A percentile compares a stretch with the other conserved stretches of the same genome.
These are phyloP conservation scores for Leccinum imitatum DNA, from an alignment of 768 basidiomycete genomes.

Conservation along the genomic window DNA sequence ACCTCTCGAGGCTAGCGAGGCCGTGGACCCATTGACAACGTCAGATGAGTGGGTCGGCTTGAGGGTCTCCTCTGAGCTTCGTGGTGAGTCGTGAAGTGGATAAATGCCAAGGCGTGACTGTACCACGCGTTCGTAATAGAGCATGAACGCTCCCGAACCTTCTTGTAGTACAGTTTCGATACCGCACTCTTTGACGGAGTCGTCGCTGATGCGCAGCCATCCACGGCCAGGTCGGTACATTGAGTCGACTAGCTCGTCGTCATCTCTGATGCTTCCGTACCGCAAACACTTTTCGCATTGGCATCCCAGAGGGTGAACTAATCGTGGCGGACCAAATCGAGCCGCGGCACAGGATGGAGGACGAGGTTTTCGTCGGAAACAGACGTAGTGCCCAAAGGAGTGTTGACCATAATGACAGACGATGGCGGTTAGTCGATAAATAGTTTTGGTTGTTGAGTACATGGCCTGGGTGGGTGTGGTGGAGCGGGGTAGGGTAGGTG, in stretches of 20 bases:
- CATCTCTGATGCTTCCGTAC: constrained; percentile 60
- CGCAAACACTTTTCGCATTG: constrained; percentile 45
- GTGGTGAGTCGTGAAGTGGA: constrained; percentile 36
- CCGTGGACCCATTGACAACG: constrained; percentile 47
- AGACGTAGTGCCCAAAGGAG: constrained; percentile 93
- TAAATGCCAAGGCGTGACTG: constrained; percentile 36
- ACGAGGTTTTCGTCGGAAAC: constrained; percentile 81
- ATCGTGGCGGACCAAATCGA: constrained; percentile 41
- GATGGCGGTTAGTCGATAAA: constrained; percentile 82
- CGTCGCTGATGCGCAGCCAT: constrained; percentile 91
- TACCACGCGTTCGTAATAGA: constrained; percentile 84
- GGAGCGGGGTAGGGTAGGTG: constrained; percentile 46
- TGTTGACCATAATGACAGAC: constrained; percentile 95
- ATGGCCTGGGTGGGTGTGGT: constrained; percentile 57
- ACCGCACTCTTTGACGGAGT: constrained; percentile 71
- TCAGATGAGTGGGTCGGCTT: constrained; percentile 42
- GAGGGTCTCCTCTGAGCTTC: constrained; percentile 66
- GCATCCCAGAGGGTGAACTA: constrained; percentile 45
- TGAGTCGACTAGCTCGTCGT: constrained; percentile 38
- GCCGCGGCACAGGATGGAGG: constrained; percentile 38
- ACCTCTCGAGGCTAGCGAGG: constrained; percentile 38
- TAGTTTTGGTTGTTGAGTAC: constrained; percentile 53
- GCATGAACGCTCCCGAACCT: constrained; percentile 81
- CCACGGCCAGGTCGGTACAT: constrained; percentile 51
- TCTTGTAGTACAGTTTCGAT: constrained; percentile 72